These are phyloP conservation scores for Achaetomium macrosporum DNA, from an alignment of 2,329 filamentous ascomycete species.

Conservation along the genomic window DNA sequence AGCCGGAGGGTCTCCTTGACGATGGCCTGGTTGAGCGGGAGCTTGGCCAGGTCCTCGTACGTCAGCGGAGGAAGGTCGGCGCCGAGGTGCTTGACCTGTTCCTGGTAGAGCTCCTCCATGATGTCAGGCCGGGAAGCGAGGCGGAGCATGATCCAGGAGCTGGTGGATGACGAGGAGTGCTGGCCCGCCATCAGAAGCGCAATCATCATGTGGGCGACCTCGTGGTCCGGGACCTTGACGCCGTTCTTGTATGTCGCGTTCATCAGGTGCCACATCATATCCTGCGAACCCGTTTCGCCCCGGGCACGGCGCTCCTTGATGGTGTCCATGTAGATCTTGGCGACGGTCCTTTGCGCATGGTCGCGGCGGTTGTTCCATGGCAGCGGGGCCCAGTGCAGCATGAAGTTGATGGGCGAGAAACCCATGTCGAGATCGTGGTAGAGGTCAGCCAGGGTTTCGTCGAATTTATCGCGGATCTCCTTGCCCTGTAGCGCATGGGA, in stretches of 20 bases:
- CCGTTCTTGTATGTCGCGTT: conserved; percentile 70
- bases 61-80: conserved; percentile 66
- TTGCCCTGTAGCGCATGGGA: conserved; percentile 68
- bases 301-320: conserved; percentile 55
- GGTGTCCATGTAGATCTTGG: conserved; percentile 67
- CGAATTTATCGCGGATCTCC: conserved; percentile 66
- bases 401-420: conserved; percentile 76
- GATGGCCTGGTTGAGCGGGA: conserved; percentile 76
- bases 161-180: conserved; percentile 73
- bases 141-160: conserved; percentile 69
- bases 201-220: conserved; percentile 83
- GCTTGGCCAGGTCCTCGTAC: conserved; percentile 71
- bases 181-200: conserved; percentile 79
- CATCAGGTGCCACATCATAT: conserved; percentile 82
- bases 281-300: conserved; percentile 42
- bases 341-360: conserved; percentile 66
- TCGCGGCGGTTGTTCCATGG: conserved; percentile 71
- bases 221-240: conserved; percentile 60
- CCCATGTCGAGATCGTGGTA: conserved; percentile 79
- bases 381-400: conserved; percentile 71
- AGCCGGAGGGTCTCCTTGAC: conserved; percentile 89
- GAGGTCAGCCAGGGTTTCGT: conserved; percentile 65
- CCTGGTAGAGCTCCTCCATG: conserved; percentile 64
- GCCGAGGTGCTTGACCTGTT: conserved; percentile 71
- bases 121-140: conserved; percentile 66